Conservation (phyloP, 768 basidiomycete species). For the Phaeotremella fagi region DNA sequence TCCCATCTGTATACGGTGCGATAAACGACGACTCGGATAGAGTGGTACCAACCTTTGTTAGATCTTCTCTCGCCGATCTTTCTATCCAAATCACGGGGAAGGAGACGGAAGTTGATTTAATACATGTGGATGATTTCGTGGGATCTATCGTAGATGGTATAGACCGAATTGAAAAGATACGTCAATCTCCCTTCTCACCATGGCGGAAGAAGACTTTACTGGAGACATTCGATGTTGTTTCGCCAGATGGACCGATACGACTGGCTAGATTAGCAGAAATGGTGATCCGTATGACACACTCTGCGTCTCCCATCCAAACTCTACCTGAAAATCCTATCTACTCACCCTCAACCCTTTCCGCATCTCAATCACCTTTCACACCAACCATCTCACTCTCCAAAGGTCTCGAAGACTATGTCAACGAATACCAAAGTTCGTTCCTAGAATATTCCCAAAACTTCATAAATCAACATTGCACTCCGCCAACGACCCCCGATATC, state of each 20-base stretch:
- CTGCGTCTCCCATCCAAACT: slow-evolving; percentile 23
- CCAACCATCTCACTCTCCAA: slow-evolving; percentile 11
- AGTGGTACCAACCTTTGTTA: slow-evolving; percentile 29
- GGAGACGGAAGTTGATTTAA: slow-evolving; percentile 27
- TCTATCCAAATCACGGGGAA: slow-evolving; percentile 37
- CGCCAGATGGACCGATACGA: slow-evolving; percentile 27
- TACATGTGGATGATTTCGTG: slow-evolving; percentile 35
- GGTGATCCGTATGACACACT: slow-evolving; percentile 26
- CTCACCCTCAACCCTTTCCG: too few species aligned
- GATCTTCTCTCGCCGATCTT: slow-evolving; percentile 26
- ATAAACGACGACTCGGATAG: slow-evolving; percentile 31
- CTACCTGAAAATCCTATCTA: too few species aligned
- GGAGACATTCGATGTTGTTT: slow-evolving; percentile 1
- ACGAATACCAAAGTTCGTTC: not conserved
- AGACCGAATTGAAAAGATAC: slow-evolving; percentile 14
- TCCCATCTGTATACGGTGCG: slow-evolving; percentile 34
- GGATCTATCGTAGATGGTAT: slow-evolving; percentile 28
- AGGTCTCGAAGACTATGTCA: slow-evolving; percentile 25
- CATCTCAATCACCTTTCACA: slow-evolving; percentile 22
- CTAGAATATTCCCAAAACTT: slow-evolving; percentile 10
- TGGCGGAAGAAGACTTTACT: too few species aligned
- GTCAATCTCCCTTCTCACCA: not conserved
- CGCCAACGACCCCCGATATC: not conserved
- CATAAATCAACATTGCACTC: slow-evolving; percentile 1
- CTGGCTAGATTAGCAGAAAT: slow-evolving; percentile 17